Percentiles rank a stretch among this genome's conserved stretches.
Evolutionary conservation across 1,284 basidiomycete species (phyloP).

Genomic region (Malassezia equina): DNA sequence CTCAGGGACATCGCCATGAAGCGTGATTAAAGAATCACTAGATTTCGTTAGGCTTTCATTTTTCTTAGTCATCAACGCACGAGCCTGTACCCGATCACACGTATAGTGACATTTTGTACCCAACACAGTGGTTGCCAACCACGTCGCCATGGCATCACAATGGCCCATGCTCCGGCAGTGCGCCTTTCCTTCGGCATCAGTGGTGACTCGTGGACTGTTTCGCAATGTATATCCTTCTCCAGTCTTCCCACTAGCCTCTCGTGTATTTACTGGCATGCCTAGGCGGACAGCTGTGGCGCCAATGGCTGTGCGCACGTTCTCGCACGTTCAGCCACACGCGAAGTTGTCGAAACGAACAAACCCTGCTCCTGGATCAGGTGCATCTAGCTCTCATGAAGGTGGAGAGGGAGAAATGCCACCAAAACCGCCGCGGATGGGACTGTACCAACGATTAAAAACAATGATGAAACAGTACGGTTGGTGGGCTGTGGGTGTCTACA

Average conservation of each 20-base stretch:
- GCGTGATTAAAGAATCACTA: not conserved
- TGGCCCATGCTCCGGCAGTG: not conserved
- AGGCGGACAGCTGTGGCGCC: not conserved
- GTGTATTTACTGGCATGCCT: not conserved
- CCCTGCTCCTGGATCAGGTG: not conserved
- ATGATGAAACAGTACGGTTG: slow-evolving; percentile 42
- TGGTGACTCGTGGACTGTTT: not conserved
- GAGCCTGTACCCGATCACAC: not conserved
- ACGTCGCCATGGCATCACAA: not conserved
- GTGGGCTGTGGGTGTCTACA: slow-evolving; percentile 45
- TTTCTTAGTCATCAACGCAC: slow-evolving; percentile 4
- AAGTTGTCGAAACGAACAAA: not conserved
- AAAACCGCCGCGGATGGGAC: not conserved
- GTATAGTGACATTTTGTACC: not conserved
- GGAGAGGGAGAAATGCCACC: not conserved
- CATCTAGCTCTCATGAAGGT: not conserved
- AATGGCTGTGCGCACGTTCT: not conserved
- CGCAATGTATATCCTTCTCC: not conserved
- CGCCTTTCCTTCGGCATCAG: not conserved
- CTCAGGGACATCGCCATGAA: not conserved
- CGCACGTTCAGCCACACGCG: not conserved
- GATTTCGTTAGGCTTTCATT: not conserved
- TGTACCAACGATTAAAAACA: slow-evolving; percentile 30
- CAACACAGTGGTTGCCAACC: not conserved
- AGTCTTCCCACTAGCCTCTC: not conserved